Evolutionary conservation across 345 rosid genomes (phyloP), one percentile per base, ranked within the genome.

Genomic region (Euphorbia peplus): DNA sequence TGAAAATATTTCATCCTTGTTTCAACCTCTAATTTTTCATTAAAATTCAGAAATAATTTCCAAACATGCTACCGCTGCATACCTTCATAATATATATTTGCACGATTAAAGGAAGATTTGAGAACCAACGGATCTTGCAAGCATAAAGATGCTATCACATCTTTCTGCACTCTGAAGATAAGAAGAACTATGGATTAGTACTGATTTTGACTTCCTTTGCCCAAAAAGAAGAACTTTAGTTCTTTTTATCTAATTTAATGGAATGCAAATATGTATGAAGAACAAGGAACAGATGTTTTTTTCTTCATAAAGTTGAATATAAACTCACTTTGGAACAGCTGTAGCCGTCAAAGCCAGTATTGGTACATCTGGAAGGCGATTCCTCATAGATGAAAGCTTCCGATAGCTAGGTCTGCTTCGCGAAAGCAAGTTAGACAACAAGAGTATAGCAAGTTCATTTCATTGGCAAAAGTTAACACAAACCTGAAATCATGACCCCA

Each of bases 401-500:
- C 90, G 88, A 74, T 91, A 95, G 73, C 88, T 84, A 73, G 97
- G 95, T 76, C 99, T 90, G 82, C 41, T 68, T 68, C n/a, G 64
- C 25, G 25, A 25, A 75, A 68, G 19, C 24, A 68, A 47, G 13
- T 42, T 58, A 59, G 5, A 46, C 37, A 41, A 4, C 4, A 44
- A 66, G 29, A 4, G 25, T 50, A 13, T 24, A 46, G 9, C 18
- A 51, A 22, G 59, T 4, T 10, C 52, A 22, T 25, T 37, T 22
- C 4, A 63, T n/a, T 10, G 54, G 58, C 63, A 29, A 35, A 73
- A 82, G 56, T 11, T 66, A 63, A 54, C 24, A 78, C 83, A 55
- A 79, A 89, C 98, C 98, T 95, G 88, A 95, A 95, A 82, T 95
- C 96, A 70, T 95, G 97, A 69, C 99, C 97, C 99, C 99, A 95